These are phyloP conservation scores for Cystobasidiaceae sp. DNA, from an alignment of 1,284 basidiomycete species.

Conservation along the genomic window DNA sequence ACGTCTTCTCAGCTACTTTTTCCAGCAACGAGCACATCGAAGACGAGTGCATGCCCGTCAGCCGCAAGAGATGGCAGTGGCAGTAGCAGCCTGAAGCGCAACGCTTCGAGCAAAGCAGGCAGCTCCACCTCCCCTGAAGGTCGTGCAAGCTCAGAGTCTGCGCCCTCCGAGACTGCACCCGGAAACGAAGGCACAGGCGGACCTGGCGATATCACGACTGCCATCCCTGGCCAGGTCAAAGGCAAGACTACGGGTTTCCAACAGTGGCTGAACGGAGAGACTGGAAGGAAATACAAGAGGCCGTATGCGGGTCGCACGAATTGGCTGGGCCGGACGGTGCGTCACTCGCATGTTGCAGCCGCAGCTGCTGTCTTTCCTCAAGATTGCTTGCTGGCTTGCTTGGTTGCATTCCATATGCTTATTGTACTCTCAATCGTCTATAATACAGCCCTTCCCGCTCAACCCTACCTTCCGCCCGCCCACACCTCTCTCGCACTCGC, in stretches of 20 bases:
- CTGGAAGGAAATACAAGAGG: conserved; percentile 26
- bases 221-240: not conserved
- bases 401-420: not conserved
- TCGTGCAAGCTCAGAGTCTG: too few relatives aligned
- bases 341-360: not conserved
- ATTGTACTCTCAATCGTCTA: not conserved
- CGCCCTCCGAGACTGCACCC: too few relatives aligned
- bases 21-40: too few relatives aligned
- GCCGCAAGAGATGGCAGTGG: too few relatives aligned
- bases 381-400: not conserved
- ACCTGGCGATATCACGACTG: too few relatives aligned
- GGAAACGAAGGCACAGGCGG: too few relatives aligned
- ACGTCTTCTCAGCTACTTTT: too few relatives aligned
- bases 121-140: too few relatives aligned
- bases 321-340: conserved; percentile 30
- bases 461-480: conserved; percentile 74
- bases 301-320: conserved; percentile 20
- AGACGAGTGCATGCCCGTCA: too few relatives aligned
- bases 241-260: not conserved
- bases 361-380: not conserved
- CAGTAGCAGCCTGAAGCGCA: too few relatives aligned
- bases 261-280: conserved; percentile 27
- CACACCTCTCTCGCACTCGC: conserved; percentile 61
- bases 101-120: too few relatives aligned
- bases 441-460: conserved; percentile 63